phyloP scores from a whole-genome alignment of 331 rosid genomes.

The Malus hybrid region DNA sequence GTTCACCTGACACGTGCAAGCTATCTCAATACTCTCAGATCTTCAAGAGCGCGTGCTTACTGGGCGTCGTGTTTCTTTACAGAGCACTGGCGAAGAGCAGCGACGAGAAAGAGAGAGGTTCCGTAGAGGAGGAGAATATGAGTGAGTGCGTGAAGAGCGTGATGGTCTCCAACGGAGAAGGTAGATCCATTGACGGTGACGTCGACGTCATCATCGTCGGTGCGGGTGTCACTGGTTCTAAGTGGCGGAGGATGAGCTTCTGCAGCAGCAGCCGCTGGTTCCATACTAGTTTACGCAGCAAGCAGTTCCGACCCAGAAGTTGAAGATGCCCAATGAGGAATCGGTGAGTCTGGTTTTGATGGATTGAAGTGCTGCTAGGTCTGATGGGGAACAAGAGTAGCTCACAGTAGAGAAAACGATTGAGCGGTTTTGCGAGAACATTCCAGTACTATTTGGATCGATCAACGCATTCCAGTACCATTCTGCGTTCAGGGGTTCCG shows the following conservation, averaged over 20 bases:
- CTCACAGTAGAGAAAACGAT: constrained; percentile 20
- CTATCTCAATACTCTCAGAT: constrained; percentile 56
- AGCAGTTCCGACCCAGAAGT: constrained; percentile 52
- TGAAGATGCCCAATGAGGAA: constrained; percentile 68
- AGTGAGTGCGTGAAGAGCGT: too few species aligned
- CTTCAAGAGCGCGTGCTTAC: constrained; percentile 54
- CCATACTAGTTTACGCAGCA: constrained; percentile 79
- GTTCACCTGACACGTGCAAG: constrained; percentile 54
- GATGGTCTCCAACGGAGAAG: too few species aligned
- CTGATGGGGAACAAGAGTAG: constrained; percentile 55
- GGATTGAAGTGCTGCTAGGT: constrained; percentile 48
- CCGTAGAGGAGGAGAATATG: too few species aligned
- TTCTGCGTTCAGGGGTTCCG: constrained; percentile 54
- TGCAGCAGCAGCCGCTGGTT: constrained; percentile 12
- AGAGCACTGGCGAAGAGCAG: too few species aligned
- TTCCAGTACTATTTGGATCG: constrained; percentile 67
- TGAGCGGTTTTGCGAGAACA: constrained; percentile 34
- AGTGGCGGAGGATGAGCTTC: too few species aligned
- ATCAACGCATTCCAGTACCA: constrained; percentile 30
- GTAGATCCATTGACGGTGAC: too few species aligned
- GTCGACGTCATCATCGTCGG: too few species aligned
- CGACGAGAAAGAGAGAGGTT: too few species aligned
- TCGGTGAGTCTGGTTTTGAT: constrained; percentile 48
- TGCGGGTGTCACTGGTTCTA: too few species aligned
- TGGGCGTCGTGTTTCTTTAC: too few species aligned